Base-by-base conservation (phyloP, 306 rosid genomes). In the Begonia fuchsioides region DNA sequence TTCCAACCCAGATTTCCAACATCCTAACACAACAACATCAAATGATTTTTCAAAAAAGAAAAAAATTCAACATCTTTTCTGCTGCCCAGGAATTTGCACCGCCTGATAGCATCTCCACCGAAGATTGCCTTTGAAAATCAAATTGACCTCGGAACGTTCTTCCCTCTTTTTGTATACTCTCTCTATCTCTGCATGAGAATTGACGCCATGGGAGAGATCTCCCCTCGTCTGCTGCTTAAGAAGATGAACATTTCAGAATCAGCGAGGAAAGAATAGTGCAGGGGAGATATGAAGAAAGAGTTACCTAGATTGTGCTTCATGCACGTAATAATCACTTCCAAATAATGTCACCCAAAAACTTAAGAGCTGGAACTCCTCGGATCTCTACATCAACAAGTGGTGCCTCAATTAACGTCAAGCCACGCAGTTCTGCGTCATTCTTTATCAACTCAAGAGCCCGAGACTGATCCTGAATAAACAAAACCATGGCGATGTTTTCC, bases 291-390 rank as follows among this genome's bases (percentile, higher is more conserved):
- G 44, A 13, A 10, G 45, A 54, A 46, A 56, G 54, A 56, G 44
- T 46, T 56, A 46, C 61, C 61, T 15, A 43, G 13, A n/a, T 35
- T 26, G 12, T 32, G 44, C 13, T 18, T 44, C 10, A 17, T 49
- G 40, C 26, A 53, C 40, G 55, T 20, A 57, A 32, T 17, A 11
- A 16, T 81, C 83, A 85, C 69, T 75, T 85, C 98, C 98, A 90
- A 55, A 90, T 50, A 44, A 90, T 85, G 53, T 90, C 95, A 19
- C 95, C 98, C 9, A 90, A 47, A 68, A 85, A 90, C 77, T 61
- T 69, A 49, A 90, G 98, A 61, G 93, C 98, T 10, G 98, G 98
- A 75, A 85, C 94, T 15, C 98, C 98, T 73, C 98, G 75, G 62
- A 90, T 85, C 75, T 90, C 98, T 35, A 85, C 77, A 54, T 85